Percentiles rank a stretch among this genome's conserved stretches.
phyloP scores from a whole-genome alignment of 306 rosid genomes.

The Oemleria cerasiformis region DNA sequence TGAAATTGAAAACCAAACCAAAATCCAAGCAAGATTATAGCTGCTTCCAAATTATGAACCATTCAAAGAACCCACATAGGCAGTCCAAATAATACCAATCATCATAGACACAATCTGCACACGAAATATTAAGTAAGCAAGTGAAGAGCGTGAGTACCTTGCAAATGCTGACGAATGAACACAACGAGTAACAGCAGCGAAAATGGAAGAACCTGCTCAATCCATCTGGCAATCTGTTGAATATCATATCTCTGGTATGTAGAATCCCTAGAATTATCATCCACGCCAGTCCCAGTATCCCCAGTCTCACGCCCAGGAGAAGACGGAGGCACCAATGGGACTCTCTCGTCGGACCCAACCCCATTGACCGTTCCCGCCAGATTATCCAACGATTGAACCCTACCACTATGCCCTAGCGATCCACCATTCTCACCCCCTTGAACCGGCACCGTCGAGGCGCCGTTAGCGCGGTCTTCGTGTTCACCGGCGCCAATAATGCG shows the following conservation, averaged over 20 bases:
- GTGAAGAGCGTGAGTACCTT: constrained; percentile 40
- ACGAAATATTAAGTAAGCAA: background rate
- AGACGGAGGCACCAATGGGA: constrained; percentile 43
- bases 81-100: too few species aligned
- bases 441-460: constrained; percentile 20
- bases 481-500: constrained; percentile 53
- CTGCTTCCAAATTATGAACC: background rate
- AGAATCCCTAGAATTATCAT: constrained; percentile 49
- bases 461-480: constrained; percentile 23
- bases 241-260: constrained; percentile 65
- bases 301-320: constrained; percentile 38
- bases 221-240: constrained; percentile 70
- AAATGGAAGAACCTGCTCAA: constrained; percentile 86
- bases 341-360: constrained; percentile 41
- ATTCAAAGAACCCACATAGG: background rate
- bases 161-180: constrained; percentile 86
- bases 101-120: background rate
- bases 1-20: background rate
- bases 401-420: constrained; percentile 28
- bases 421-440: constrained; percentile 34
- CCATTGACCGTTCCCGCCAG: constrained; percentile 35
- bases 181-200: constrained; percentile 65
- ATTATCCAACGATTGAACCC: constrained; percentile 32
- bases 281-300: constrained; percentile 36
- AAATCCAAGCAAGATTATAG: background rate